phyloP scores from a whole-genome alignment of 2,329 filamentous ascomycete species.

The Acarospora socialis region DNA sequence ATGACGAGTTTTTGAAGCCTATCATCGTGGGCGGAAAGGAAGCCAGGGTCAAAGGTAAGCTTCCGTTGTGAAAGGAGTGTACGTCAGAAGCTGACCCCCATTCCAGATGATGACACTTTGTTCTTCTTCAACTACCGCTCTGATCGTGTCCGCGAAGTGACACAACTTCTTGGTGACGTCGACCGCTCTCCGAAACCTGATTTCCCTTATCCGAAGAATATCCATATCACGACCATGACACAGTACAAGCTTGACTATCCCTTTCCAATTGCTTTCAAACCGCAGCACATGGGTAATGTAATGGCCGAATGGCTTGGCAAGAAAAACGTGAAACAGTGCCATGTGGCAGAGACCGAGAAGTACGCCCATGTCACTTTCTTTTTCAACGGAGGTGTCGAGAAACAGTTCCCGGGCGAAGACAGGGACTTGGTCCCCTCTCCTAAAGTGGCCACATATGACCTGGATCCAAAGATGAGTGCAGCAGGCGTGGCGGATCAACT shows the following conservation, averaged over 20 bases:
- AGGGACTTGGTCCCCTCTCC: constrained; percentile 92
- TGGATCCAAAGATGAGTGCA: constrained; percentile 91
- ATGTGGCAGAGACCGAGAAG: constrained; percentile 97
- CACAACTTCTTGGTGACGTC: constrained; percentile 79
- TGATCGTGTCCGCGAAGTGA: constrained; percentile 91
- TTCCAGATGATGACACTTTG: constrained; percentile 69
- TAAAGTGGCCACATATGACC: constrained; percentile 89
- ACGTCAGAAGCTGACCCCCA: no score
- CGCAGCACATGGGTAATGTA: constrained; percentile 95
- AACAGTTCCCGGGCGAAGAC: constrained; percentile 81
- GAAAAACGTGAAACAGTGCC: constrained; percentile 78
- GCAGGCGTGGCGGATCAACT: constrained; percentile 81
- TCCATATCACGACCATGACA: constrained; percentile 86
- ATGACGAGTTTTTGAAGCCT: constrained; percentile 94
- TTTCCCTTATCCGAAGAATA: constrained; percentile 87
- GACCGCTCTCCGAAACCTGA: constrained; percentile 83
- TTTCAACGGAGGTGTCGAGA: constrained; percentile 98
- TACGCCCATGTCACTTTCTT: constrained; percentile 99
- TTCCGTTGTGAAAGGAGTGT: no score
- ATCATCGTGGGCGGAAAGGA: constrained; percentile 88
- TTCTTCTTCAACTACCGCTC: constrained; percentile 99
- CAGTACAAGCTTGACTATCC: constrained; percentile 93
- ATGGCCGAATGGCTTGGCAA: constrained; percentile 91
- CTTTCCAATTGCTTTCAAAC: constrained; percentile 83
- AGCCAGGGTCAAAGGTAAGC: constrained; percentile 64